Base-by-base conservation (phyloP, 768 basidiomycete genomes). In the Mycena pura region DNA sequence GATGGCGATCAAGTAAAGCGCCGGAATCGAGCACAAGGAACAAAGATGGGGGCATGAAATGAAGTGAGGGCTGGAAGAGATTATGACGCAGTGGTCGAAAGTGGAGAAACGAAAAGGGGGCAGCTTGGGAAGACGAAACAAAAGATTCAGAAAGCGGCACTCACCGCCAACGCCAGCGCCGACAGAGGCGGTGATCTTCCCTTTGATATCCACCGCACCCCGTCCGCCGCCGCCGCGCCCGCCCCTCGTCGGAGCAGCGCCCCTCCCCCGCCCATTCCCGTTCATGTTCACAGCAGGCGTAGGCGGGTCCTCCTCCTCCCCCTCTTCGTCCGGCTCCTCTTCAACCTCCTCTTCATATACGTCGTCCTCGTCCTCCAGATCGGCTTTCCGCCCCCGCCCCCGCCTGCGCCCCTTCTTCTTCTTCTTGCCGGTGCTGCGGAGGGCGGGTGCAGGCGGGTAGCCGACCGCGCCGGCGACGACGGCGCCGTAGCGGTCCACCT, bases 401-500 rank as follows among this genome's bases (percentile, higher is more conserved):
- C 41, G 15, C 57, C 51, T 46, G 28, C 53, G 34, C 40, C 47
- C 76, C 78, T 41, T 79, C 74, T 64, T 81, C 82, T 48, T 81
- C 77, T 51, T 48, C 57, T 40, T 29, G 34, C 69, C 68, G 15
- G 19, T 13, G 19, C 7, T 14, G 31, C 6, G 31, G 36, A 8
- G 17, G 17, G 6, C 3, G 44, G n/a, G 27, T n/a, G n/a, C n/a
- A n/a, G 49, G 49, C 14, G 49, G 43, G 49, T 51, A 44, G 21
- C 41, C 47, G 29, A 32, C 47, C 63, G 62, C 6, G 60, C 75
- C 76, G 36, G 69, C 72, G 57, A 90, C 81, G 68, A 91, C 85
- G 43, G 82, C 83, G 45, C 95, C 95, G 71, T 92, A 90, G 80
- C 93, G 91, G 82, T 97, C 95, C 58, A 97, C 86, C 75, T 97